These are phyloP conservation scores for Abelmoschus esculentus DNA, from an alignment of 345 rosid species.

Conservation along the genomic window DNA sequence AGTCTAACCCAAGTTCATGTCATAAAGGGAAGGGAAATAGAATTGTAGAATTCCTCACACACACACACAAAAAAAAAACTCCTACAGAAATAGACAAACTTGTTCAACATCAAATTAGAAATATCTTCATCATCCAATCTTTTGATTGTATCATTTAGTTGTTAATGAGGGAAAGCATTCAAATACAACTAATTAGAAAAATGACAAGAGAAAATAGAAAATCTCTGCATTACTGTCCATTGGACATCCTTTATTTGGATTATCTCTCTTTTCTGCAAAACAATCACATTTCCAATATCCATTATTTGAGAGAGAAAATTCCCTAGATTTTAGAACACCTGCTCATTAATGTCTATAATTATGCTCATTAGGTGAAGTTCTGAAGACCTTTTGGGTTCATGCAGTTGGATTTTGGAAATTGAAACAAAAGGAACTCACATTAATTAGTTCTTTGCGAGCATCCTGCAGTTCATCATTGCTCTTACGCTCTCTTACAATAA, in stretches of 20 bases:
- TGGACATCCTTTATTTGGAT: background rate
- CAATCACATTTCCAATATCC: background rate
- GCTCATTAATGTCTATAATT: background rate
- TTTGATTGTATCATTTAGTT: background rate
- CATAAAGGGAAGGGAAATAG: background rate
- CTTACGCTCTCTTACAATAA: slow-evolving; percentile 68
- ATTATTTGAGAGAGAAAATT: background rate
- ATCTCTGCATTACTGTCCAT: background rate
- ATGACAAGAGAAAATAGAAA: background rate
- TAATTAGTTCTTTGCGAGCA: slow-evolving; percentile 77
- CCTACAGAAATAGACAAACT: background rate
- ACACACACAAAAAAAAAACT: background rate
- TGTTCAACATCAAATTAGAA: background rate
- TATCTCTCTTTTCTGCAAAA: background rate
- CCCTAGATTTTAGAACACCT: background rate
- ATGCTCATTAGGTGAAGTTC: background rate
- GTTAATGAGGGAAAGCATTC: background rate
- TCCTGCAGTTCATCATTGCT: slow-evolving; percentile 93
- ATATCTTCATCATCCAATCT: background rate
- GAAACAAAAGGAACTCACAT: slow-evolving; percentile 31
- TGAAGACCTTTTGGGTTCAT: background rate
- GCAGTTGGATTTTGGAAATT: background rate
- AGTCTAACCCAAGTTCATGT: background rate
- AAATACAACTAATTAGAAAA: background rate
- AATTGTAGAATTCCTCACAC: background rate